These are phyloP conservation scores for Lichenothelia convexa DNA, from an alignment of 495 filamentous ascomycete genomes.

Conservation along the genomic window DNA sequence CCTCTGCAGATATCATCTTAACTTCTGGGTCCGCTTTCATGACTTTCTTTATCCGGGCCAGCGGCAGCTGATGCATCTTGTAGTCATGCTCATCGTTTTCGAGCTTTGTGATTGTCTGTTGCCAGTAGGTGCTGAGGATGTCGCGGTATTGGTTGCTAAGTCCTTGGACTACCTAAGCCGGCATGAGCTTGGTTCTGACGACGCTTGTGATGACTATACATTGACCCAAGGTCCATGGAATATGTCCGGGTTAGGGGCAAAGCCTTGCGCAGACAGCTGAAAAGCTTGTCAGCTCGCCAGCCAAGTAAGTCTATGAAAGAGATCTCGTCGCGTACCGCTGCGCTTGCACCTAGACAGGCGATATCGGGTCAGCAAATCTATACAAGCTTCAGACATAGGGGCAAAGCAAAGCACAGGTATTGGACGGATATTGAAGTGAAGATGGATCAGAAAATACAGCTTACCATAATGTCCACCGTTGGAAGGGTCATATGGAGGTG, in stretches of 20 bases:
- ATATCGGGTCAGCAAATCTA: conserved; percentile 8
- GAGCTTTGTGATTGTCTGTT: conserved; percentile 86
- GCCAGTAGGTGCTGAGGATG: conserved; percentile 96
- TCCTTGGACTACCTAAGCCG: conserved; percentile 71
- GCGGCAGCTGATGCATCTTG: conserved; percentile 86
- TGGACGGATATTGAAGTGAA: background rate
- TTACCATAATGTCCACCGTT: conserved; percentile 83
- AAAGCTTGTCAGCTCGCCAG: conserved; percentile 25
- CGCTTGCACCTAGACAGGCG: conserved; percentile 48
- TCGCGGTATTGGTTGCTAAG: conserved; percentile 85
- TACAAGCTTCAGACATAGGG: background rate
- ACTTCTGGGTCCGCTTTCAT: conserved; percentile 99
- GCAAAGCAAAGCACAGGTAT: background rate
- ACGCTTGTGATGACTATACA: conserved; percentile 27
- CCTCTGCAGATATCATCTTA: conserved; percentile 98
- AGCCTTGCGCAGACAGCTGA: conserved; percentile 46
- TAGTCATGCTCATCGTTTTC: conserved; percentile 94
- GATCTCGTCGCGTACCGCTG: conserved; percentile 40
- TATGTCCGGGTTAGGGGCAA: conserved; percentile 65
- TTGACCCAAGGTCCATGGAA: conserved; percentile 94
- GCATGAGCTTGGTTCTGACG: conserved; percentile 4
- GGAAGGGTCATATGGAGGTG: conserved; percentile 57
- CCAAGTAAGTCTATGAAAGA: conserved; percentile 1
- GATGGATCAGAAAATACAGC: conserved; percentile 13
- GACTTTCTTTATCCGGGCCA: conserved; percentile 97